phyloP scores from a whole-genome alignment of 2,329 filamentous ascomycete species.

The Penicillium italicum region DNA sequence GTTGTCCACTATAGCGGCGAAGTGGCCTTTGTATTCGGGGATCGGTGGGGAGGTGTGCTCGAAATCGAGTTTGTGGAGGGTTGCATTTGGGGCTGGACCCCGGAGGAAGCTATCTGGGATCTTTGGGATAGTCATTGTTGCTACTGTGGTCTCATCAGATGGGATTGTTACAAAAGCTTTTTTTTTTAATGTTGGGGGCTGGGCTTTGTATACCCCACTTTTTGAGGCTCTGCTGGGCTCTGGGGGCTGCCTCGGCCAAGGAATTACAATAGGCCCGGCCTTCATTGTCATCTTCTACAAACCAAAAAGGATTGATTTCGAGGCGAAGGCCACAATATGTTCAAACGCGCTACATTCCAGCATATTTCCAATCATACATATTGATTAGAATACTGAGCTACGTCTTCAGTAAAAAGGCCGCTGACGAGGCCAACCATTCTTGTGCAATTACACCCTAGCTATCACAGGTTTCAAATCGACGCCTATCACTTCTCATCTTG shows the following conservation, averaged over 20 bases:
- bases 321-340: not conserved
- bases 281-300: too few species aligned
- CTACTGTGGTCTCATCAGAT: not conserved
- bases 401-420: not conserved
- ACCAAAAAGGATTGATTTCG: too few species aligned
- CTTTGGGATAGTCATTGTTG: not conserved
- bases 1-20: conserved; percentile 62
- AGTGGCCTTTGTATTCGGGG: conserved; percentile 52
- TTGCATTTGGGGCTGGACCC: conserved; percentile 42
- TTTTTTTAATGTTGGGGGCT: not conserved
- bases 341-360: not conserved
- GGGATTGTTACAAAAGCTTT: not conserved
- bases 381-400: too few species aligned
- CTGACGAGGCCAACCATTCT: not conserved
- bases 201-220: not conserved
- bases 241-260: not conserved
- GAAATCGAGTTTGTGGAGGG: conserved; percentile 54
- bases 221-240: not conserved
- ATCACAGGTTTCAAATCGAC: not conserved
- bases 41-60: conserved; percentile 42
- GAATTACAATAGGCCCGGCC: not conserved
- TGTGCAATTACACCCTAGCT: not conserved
- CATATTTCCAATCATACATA: too few species aligned
- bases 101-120: conserved; percentile 30
- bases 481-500: not conserved